Conservation (phyloP, 108 stramenopile species). For the Skeletonema potamos region DNA sequence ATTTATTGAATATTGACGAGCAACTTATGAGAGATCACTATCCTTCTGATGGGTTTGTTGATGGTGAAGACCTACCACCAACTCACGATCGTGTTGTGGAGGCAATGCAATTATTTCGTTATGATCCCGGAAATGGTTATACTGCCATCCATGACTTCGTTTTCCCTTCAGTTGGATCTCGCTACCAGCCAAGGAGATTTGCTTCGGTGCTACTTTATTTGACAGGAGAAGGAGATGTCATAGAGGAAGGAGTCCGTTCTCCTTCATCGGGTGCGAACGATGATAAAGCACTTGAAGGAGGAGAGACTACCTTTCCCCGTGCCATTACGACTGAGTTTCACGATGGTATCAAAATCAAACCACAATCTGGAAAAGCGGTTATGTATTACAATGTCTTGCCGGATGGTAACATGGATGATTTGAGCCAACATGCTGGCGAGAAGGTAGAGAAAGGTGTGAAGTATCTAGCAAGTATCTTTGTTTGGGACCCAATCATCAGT, state of each 20-base stretch:
- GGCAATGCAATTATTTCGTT: constrained; percentile 86
- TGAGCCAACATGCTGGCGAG: constrained; percentile 79
- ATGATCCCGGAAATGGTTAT: constrained; percentile 75
- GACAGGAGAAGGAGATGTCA: constrained; percentile 44
- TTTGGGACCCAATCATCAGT: constrained; percentile 69
- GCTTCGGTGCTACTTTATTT: constrained; percentile 87
- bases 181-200: constrained; percentile 82
- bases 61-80: constrained; percentile 39
- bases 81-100: constrained; percentile 84
- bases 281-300: constrained; percentile 55
- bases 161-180: constrained; percentile 65
- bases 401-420: constrained; percentile 93
- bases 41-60: constrained; percentile 5
- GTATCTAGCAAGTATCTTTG: constrained; percentile 84
- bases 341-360: constrained; percentile 76
- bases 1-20: constrained; percentile 75
- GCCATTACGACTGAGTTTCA: constrained; percentile 65
- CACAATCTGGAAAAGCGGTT: constrained; percentile 77
- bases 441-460: constrained; percentile 73
- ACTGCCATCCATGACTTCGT: constrained; percentile 90
- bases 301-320: constrained; percentile 89
- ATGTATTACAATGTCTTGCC: constrained; percentile 88
- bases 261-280: not conserved
- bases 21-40: constrained; percentile 54
- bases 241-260: constrained; percentile 30